Conservation (phyloP, 352 stramenopile species). For the Blastocystis sp. region DNA sequence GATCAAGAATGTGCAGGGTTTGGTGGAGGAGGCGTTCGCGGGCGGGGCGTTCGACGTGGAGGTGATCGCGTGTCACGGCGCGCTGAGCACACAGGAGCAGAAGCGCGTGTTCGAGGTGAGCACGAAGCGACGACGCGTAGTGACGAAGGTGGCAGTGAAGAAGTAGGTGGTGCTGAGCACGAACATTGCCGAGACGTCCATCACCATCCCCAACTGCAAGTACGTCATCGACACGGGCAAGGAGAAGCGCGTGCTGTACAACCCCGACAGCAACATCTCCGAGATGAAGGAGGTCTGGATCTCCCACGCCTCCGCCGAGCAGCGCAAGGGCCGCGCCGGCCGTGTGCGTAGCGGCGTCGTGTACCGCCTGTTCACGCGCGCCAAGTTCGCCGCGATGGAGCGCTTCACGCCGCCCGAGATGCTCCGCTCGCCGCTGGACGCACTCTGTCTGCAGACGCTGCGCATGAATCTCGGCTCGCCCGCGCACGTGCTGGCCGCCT, state of each 20-base stretch:
- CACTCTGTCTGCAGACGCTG: conserved; percentile 91
- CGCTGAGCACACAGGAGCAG: conserved; percentile 87
- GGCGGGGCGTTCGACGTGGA: conserved; percentile 71
- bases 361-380: conserved; percentile 83
- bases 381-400: conserved; percentile 79
- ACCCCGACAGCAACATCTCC: conserved; percentile 77
- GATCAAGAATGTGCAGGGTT: conserved; percentile 79
- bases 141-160: conserved; percentile 63
- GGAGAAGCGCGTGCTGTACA: conserved; percentile 82
- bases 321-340: conserved; percentile 83
- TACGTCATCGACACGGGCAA: conserved; percentile 81
- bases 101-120: conserved; percentile 84
- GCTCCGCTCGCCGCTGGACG: conserved; percentile 87
- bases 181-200: conserved; percentile 91
- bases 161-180: conserved; percentile 91
- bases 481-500: conserved; percentile 83
- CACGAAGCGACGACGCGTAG: conserved; percentile 7
- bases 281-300: conserved; percentile 79
- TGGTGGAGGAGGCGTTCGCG: conserved; percentile 38
- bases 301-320: conserved; percentile 76
- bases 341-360: conserved; percentile 84
- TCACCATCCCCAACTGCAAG: conserved; percentile 90
- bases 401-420: conserved; percentile 88
- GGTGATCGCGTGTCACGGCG: conserved; percentile 87
- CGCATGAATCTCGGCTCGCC: conserved; percentile 80